phyloP scores from a whole-genome alignment of 345 rosid species.

The Pseudoturritis turrita region DNA sequence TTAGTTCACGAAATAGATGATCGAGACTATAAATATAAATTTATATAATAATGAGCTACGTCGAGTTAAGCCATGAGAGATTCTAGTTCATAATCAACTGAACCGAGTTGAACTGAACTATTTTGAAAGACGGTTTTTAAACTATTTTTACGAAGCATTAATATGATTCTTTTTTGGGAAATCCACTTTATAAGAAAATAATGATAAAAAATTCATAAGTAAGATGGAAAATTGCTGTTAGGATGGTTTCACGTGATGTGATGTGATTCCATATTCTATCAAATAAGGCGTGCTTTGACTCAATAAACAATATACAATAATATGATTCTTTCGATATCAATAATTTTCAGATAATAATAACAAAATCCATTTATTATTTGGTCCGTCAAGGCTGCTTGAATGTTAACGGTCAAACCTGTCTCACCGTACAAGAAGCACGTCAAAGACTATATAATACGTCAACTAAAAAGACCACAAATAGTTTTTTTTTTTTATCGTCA shows the following conservation, averaged over 20 bases:
- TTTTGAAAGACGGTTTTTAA: too few relatives aligned
- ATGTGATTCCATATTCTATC: constrained; percentile 16
- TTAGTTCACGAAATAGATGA: too few relatives aligned
- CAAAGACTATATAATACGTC: constrained; percentile 13
- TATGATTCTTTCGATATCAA: not conserved
- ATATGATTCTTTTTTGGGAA: too few relatives aligned
- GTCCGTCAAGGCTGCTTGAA: constrained; percentile 35
- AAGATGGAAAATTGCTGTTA: too few relatives aligned
- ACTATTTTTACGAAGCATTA: too few relatives aligned
- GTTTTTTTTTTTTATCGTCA: not conserved
- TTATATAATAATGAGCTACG: too few relatives aligned
- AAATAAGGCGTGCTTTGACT: constrained; percentile 36
- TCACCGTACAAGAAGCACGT: constrained; percentile 9
- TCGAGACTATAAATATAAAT: too few relatives aligned
- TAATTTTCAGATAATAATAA: constrained; percentile 7
- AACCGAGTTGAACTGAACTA: too few relatives aligned
- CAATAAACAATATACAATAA: not conserved
- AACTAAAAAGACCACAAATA: not conserved
- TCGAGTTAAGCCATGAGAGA: too few relatives aligned
- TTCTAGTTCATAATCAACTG: too few relatives aligned
- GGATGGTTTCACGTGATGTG: constrained; percentile 8
- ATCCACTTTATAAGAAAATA: too few relatives aligned
- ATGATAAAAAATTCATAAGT: too few relatives aligned
- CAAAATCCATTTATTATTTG: constrained; percentile 16
- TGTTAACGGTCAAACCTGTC: constrained; percentile 25